Conservation (phyloP, 1,139 yeast genomes). For the Geotrichum carabidarum region DNA sequence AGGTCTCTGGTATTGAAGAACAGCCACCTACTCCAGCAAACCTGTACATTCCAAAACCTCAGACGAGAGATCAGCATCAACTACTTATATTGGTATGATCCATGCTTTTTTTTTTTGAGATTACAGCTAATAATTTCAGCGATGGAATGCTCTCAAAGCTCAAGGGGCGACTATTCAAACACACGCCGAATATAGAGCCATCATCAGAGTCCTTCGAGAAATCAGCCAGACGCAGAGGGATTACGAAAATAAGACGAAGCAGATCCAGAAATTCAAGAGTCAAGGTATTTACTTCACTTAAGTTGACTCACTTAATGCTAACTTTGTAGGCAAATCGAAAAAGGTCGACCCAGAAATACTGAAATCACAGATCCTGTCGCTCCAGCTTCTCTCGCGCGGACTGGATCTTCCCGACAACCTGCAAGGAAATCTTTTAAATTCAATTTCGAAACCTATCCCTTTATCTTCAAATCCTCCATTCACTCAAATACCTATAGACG, state of each 20-base stretch:
- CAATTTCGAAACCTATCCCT: constrained; percentile 18
- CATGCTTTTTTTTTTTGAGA: background rate
- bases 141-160: constrained; percentile 40
- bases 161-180: constrained; percentile 35
- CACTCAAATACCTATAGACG: constrained; percentile 22
- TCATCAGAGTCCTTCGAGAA: constrained; percentile 33
- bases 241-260: constrained; percentile 35
- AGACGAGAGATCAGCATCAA: constrained; percentile 36
- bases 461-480: constrained; percentile 6
- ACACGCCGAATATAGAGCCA: constrained; percentile 38
- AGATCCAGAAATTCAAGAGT: constrained; percentile 26
- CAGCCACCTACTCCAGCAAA: background rate
- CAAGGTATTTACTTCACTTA: background rate
- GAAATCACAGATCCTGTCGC: constrained; percentile 64
- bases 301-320: background rate
- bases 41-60: constrained; percentile 28
- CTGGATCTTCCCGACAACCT: constrained; percentile 57
- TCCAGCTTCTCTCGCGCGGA: constrained; percentile 72
- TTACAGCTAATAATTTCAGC: constrained; percentile 23
- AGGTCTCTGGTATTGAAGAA: background rate
- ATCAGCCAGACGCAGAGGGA: constrained; percentile 38
- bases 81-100: constrained; percentile 35
- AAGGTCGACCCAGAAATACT: constrained; percentile 47
- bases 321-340: background rate
- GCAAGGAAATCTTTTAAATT: constrained; percentile 40